A percentile compares a stretch with the other conserved stretches of the same genome.
Evolutionary conservation across 805 yeast species (phyloP).

Genomic region (Metschnikowia matae): DNA sequence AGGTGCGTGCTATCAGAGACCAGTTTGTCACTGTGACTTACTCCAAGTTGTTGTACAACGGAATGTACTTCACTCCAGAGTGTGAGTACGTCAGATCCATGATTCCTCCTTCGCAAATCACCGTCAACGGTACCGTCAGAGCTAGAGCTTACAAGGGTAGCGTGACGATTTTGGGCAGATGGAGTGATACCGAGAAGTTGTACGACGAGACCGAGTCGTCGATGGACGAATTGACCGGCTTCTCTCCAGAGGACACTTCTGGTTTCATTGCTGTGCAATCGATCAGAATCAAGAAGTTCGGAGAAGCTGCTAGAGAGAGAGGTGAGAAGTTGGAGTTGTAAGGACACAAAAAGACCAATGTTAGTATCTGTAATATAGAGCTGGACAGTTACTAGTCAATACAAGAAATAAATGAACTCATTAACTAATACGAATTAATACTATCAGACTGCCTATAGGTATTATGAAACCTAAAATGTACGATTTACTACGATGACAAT

Average conservation of each 20-base stretch:
- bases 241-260: slow-evolving; percentile 93
- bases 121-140: slow-evolving; percentile 96
- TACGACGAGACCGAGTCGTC: slow-evolving; percentile 98
- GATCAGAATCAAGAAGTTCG: slow-evolving; percentile 96
- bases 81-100: slow-evolving; percentile 91
- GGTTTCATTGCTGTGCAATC: slow-evolving; percentile 98
- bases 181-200: slow-evolving; percentile 89
- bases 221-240: slow-evolving; percentile 98
- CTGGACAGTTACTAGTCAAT: too few relatives aligned
- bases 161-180: slow-evolving; percentile 83
- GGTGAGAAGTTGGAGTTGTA: slow-evolving; percentile 51
- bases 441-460: too few relatives aligned
- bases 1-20: slow-evolving; percentile 95
- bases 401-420: too few relatives aligned
- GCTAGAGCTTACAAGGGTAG: slow-evolving; percentile 91
- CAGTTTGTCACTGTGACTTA: slow-evolving; percentile 90
- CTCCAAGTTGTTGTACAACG: slow-evolving; percentile 89
- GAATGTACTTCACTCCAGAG: slow-evolving; percentile 97
- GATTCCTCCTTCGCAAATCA: slow-evolving; percentile 91
- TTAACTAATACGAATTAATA: too few relatives aligned
- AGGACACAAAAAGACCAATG: not conserved
- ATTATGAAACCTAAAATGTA: too few relatives aligned
- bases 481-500: too few relatives aligned
- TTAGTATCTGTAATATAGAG: too few relatives aligned
- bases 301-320: slow-evolving; percentile 87